phyloP scores from a whole-genome alignment of 1,284 basidiomycete genomes.

The Phellinidium pouzarii region DNA sequence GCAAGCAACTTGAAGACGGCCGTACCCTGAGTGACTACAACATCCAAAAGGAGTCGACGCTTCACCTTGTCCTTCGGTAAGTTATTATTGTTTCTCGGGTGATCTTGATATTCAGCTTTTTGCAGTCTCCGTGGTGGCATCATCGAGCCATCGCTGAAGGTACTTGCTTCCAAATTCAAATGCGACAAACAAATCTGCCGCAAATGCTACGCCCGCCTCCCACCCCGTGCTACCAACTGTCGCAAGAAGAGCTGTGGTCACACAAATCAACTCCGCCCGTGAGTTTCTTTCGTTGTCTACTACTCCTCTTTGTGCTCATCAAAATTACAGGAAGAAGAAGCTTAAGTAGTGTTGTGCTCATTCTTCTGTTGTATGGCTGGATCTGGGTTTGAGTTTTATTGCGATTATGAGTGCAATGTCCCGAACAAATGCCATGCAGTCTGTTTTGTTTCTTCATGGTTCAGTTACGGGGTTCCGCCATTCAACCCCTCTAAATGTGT shows the following conservation, averaged over 20 bases:
- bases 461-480: background rate
- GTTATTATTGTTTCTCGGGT: slow-evolving; percentile 22
- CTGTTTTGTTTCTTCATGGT: background rate
- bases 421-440: slow-evolving; percentile 5
- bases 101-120: background rate
- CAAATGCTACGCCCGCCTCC: slow-evolving; percentile 99
- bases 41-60: slow-evolving; percentile 99
- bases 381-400: background rate
- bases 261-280: slow-evolving; percentile 94
- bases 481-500: no score
- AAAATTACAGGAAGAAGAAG: slow-evolving; percentile 76
- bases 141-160: slow-evolving; percentile 98
- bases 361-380: background rate
- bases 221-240: slow-evolving; percentile 99
- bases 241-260: slow-evolving; percentile 89
- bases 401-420: slow-evolving; percentile 1
- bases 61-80: slow-evolving; percentile 92
- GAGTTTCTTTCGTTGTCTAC: slow-evolving; percentile 29
- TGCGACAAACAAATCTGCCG: slow-evolving; percentile 99
- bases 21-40: slow-evolving; percentile 94
- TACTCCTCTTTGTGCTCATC: background rate
- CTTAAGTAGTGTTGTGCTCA: slow-evolving; percentile 55
- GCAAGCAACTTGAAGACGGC: slow-evolving; percentile 96
- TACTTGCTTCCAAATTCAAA: slow-evolving; percentile 94
- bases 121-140: slow-evolving; percentile 93